Evolutionary conservation across 176 grass and related monocot genomes (phyloP).

Genomic region (Poa annua): DNA sequence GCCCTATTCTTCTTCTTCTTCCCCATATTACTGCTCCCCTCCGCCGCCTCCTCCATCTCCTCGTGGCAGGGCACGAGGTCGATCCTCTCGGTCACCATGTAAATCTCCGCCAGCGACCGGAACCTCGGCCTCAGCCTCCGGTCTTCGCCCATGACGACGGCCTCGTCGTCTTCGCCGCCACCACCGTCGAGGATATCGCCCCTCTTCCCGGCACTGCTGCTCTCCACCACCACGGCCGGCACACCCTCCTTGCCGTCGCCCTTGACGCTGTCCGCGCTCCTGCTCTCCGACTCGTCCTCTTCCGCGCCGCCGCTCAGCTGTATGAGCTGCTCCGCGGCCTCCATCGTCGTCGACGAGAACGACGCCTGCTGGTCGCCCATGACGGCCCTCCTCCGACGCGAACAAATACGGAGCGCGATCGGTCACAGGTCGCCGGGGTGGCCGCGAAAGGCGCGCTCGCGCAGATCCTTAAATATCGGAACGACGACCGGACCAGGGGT

Average conservation of each 20-base stretch:
- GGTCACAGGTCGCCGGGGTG: not conserved
- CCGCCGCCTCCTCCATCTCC: not conserved
- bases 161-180: not conserved
- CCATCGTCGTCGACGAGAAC: slow-evolving; percentile 37
- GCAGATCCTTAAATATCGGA: slow-evolving; percentile 46
- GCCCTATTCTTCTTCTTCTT: not conserved
- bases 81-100: slow-evolving; percentile 16
- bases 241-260: not conserved
- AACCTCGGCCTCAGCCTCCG: slow-evolving; percentile 42
- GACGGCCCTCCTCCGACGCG: not conserved
- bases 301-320: slow-evolving; percentile 50
- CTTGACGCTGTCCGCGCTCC: slow-evolving; percentile 20
- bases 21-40: not conserved
- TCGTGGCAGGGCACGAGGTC: not conserved
- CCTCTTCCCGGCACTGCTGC: not conserved
- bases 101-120: slow-evolving; percentile 50
- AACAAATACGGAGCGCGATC: not conserved
- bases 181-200: not conserved
- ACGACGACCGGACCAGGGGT: not conserved
- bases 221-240: slow-evolving; percentile 26
- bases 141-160: slow-evolving; percentile 6
- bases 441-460: slow-evolving; percentile 13
- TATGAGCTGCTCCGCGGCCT: slow-evolving; percentile 65
- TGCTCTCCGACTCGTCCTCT: slow-evolving; percentile 17
- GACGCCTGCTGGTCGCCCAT: not conserved